Evolutionary conservation across 805 yeast species (phyloP), one percentile per base, ranked within the genome.

Genomic region (Ogataea degrootiae): DNA sequence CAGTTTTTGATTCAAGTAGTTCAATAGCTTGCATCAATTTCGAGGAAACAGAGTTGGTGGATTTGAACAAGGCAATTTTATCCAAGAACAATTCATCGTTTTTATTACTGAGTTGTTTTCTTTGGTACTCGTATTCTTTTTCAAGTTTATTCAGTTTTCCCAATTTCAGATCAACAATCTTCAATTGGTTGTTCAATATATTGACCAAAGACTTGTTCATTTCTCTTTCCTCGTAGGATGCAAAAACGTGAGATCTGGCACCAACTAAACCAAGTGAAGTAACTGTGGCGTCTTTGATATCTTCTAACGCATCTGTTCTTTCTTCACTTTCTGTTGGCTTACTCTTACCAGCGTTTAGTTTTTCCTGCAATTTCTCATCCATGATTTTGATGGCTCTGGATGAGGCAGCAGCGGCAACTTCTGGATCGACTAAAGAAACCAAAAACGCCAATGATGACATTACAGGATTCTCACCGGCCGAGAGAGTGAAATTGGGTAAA

Each of bases 361-460:
- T 72, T 37, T 67, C 69, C 23, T 60, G 52, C 2, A 76, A 55
- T 53, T 69, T 66, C 41, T 71, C 73, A 54, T 77, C 79, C 55
- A 75, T 67, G 1, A 70, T 71, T 44, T 70, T 70, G 6, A 82
- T 74, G 0, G 89, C 90, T 42, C 82, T 70, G 31, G 61, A 68
- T 7, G 95, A 84, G 34, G 96, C 96, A 11, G 91, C 89, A 47
- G 82, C 80, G 0, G 92, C 96, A 21, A 86, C 86, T 37, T 84
- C 85, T 12, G 92, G 85, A 59, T 92, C 97, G 16, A 90, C 95
- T 43, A 91, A 68, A 36, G 88, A 83, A 0, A 91, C 82, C 67
- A 94, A 72, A 66, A 91, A 94, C 14, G 96, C 84, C 52, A 94
- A 76, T n/a, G 96, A 92, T 35, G 96, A 85, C 71, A 94, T 76